phyloP scores from a whole-genome alignment of 2,329 filamentous ascomycete genomes.

The Fusarium buharicum region DNA sequence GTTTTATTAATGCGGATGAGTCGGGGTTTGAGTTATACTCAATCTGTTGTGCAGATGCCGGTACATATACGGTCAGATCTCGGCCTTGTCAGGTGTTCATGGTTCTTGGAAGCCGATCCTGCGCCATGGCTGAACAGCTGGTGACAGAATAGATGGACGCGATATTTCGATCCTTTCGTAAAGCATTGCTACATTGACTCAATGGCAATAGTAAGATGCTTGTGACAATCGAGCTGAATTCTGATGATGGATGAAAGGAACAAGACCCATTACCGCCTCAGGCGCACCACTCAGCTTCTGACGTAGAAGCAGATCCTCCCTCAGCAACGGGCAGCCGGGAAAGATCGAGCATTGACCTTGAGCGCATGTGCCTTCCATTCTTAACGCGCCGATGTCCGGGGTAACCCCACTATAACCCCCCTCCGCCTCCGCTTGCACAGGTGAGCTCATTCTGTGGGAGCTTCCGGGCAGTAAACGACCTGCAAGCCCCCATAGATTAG shows the following conservation, averaged over 20 bases:
- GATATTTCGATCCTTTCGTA: background rate
- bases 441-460: conserved; percentile 36
- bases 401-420: conserved; percentile 39
- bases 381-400: conserved; percentile 45
- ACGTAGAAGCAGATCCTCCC: conserved; percentile 14
- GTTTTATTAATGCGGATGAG: conserved; percentile 4
- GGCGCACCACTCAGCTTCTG: conserved; percentile 42
- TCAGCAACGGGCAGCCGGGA: background rate
- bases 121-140: background rate
- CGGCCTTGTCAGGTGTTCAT: conserved; percentile 4
- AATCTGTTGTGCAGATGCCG: background rate
- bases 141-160: background rate
- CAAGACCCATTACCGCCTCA: conserved; percentile 32
- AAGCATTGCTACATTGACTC: background rate
- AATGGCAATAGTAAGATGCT: background rate
- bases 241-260: conserved; percentile 40
- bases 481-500: conserved; percentile 28
- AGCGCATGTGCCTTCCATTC: conserved; percentile 25
- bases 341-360: conserved; percentile 9
- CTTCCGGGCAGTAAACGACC: conserved; percentile 7
- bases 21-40: conserved; percentile 14
- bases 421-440: conserved; percentile 19
- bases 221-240: conserved; percentile 8
- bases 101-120: conserved; percentile 8
- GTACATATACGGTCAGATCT: conserved; percentile 11